Evolutionary conservation across 768 basidiomycete species (phyloP), one percentile per base, ranked within the genome.

Genomic region (Suillus luteus): DNA sequence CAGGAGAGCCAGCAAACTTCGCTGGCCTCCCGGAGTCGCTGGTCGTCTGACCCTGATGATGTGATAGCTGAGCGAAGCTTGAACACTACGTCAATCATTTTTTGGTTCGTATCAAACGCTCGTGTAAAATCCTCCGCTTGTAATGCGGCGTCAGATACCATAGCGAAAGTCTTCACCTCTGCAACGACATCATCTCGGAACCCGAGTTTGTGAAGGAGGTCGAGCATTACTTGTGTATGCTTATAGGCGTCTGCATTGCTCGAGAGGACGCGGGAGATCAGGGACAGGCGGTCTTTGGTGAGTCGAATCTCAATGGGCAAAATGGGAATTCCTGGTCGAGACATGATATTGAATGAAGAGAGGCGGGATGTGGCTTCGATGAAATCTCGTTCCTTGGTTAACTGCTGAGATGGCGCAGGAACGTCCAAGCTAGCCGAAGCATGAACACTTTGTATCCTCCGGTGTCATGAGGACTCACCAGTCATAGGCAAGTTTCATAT

Each of bases 321-420:
- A 59, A 99, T 88, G 7, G 88, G 84, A 49, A 89, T 85, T 54
- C 92, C 90, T 10, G 88, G 85, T 6, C 86, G 82, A 27, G 93
- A 88, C 73, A 82, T 81, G 64, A 96, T 83, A 63, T 93, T 92
- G 82, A 93, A 99, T 4, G 96, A 94, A n/a, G 90, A 87, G 12
- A 99, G 88, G 2, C 93, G 89, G 31, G 95, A 96, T 1, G 97
- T 99, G 2, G 97, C 97, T 78, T 99, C 96, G 66, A 99, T 97
- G 76, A 98, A 99, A 61, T 94, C 91, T 62, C 88, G 90, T 73
- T 98, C 94, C 64, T 79, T 80, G 15, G 75, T 68, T 61, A 96
- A 81, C 0, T 79, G 80, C 19, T 86, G 83, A 0, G 94, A 89
- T 5, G 80, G 75, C 7, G 79, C 80, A 1, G 92, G 87, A 14